phyloP scores from a whole-genome alignment of 2,329 filamentous ascomycete species.

The Colletotrichum magnum region DNA sequence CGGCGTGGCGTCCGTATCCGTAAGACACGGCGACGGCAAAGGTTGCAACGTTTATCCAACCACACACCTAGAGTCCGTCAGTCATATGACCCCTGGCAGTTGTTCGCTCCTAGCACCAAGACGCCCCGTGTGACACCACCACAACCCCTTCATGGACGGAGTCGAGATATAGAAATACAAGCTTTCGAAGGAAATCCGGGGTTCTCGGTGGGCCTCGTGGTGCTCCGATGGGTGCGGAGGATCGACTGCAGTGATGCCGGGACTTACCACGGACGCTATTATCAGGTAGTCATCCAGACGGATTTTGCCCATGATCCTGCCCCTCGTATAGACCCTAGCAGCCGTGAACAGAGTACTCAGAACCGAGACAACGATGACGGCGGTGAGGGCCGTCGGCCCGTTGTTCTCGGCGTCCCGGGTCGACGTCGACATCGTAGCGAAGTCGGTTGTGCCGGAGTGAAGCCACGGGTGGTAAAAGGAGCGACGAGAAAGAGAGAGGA shows the following conservation, averaged over 20 bases:
- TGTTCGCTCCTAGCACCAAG: too few species aligned
- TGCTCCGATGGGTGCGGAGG: too few species aligned
- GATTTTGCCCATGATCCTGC: conserved; percentile 47
- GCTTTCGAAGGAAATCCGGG: neutral
- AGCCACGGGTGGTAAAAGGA: neutral
- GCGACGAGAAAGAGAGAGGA: neutral
- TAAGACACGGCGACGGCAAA: conserved; percentile 51
- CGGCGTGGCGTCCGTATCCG: conserved; percentile 57
- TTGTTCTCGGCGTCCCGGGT: conserved; percentile 41
- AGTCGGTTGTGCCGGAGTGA: neutral
- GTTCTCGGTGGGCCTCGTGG: too few species aligned
- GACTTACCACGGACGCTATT: conserved; percentile 49
- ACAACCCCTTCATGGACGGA: too few species aligned
- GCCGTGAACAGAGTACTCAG: conserved; percentile 48
- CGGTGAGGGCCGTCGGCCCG: conserved; percentile 50
- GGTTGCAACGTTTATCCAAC: conserved; percentile 52
- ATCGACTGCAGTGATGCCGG: neutral
- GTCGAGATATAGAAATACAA: neutral
- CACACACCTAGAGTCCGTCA: conserved; percentile 36
- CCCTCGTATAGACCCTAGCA: conserved; percentile 49
- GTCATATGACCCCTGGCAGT: neutral
- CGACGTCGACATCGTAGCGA: conserved; percentile 7
- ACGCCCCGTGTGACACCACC: too few species aligned
- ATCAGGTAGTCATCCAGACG: conserved; percentile 56
- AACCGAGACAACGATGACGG: conserved; percentile 48